A percentile compares a stretch with the other conserved stretches of the same genome.
phyloP scores from a whole-genome alignment of 2,329 filamentous ascomycete species.

The Penicillium sp. region DNA sequence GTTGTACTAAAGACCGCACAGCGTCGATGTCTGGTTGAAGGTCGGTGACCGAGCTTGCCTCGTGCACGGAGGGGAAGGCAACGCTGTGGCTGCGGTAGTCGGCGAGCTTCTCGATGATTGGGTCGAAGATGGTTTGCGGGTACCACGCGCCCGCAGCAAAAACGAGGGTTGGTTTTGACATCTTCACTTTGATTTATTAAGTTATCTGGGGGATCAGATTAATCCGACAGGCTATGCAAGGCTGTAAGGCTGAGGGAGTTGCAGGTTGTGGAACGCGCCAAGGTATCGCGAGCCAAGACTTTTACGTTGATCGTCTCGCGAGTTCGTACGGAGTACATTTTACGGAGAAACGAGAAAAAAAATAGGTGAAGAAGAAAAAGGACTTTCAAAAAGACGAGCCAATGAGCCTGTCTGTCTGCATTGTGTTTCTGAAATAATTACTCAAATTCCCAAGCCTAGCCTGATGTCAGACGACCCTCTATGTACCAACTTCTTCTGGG shows the following conservation, averaged over 20 bases:
- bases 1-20: constrained; percentile 33
- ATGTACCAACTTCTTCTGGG: constrained; percentile 2
- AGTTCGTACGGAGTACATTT: not conserved
- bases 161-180: constrained; percentile 32
- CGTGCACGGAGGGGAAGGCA: constrained; percentile 32
- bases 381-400: not conserved
- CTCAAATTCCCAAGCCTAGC: too few species aligned
- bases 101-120: constrained; percentile 24
- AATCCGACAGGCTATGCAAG: not conserved
- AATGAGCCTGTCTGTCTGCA: not conserved
- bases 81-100: constrained; percentile 26
- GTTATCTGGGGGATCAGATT: not conserved
- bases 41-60: constrained; percentile 22
- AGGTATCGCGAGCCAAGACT: not conserved
- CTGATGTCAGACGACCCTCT: not conserved
- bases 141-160: constrained; percentile 37
- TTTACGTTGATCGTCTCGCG: not conserved
- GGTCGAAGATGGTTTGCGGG: constrained; percentile 31
- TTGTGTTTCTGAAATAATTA: too few species aligned
- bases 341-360: not conserved
- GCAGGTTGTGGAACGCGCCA: not conserved
- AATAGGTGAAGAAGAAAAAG: not conserved
- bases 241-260: constrained; percentile 1
- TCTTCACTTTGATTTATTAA: not conserved
- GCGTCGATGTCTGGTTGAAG: constrained; percentile 35